Evolutionary conservation across 2,329 filamentous ascomycete genomes (phyloP).

Genomic region (Diplodia sapinea): DNA sequence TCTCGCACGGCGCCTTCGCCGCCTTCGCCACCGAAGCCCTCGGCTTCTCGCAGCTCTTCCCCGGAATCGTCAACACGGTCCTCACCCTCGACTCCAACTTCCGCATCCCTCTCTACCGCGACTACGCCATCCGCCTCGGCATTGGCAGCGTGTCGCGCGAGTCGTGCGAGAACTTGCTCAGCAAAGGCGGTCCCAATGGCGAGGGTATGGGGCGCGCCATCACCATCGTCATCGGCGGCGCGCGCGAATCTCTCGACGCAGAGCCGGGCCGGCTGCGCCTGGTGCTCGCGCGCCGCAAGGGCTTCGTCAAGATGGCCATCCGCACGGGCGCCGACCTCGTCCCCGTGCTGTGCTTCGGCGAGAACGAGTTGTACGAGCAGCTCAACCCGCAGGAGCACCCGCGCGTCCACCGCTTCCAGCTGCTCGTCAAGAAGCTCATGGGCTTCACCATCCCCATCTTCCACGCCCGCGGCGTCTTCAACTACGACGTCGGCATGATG

Average conservation of each 20-base stretch:
- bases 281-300: conserved; percentile 82
- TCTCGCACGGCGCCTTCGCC: conserved; percentile 92
- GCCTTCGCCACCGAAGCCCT: conserved; percentile 90
- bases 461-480: conserved; percentile 90
- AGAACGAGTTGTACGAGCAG: conserved; percentile 96
- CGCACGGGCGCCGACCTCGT: conserved; percentile 92
- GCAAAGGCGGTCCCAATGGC: conserved; percentile 74
- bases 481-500: conserved; percentile 96
- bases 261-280: conserved; percentile 77
- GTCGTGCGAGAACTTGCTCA: conserved; percentile 86
- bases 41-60: conserved; percentile 85
- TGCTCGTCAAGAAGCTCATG: conserved; percentile 81
- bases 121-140: conserved; percentile 90
- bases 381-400: conserved; percentile 78
- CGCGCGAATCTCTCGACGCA: conserved; percentile 88
- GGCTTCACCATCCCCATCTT: conserved; percentile 93
- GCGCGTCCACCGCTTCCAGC: conserved; percentile 77
- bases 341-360: conserved; percentile 88
- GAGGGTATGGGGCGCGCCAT: conserved; percentile 95
- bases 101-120: conserved; percentile 87
- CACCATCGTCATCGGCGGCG: conserved; percentile 93
- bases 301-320: conserved; percentile 92
- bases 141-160: conserved; percentile 88
- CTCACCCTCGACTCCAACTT: conserved; percentile 97
- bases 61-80: conserved; percentile 91